Base-by-base conservation (phyloP, 257 asterid species). In the Solanum stenotomum region DNA sequence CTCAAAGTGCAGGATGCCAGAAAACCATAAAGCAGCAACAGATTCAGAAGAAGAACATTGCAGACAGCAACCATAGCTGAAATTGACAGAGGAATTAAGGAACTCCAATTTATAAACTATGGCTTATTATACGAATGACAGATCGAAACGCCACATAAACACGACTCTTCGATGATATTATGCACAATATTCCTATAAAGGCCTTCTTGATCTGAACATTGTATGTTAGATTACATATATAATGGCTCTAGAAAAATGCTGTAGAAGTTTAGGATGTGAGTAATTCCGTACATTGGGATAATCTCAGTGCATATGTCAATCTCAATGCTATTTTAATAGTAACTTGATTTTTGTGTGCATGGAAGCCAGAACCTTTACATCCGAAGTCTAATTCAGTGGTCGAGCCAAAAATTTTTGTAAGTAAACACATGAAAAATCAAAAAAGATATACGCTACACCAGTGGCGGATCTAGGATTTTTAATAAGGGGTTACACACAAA, bases 1-100 rank as follows among this genome's bases (percentile, higher is more conserved):
- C 98, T 94, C 11, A 92, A 87, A 85, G 97, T 22, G 3, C 1
- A 81, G 85, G 40, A 81, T 25, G 67, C 5, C 23, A 81, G 23
- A 15, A 29, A 44, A 27, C 68, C 68, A 27, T 27, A 16, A 16
- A 81, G 1, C 23, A 81, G 20, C 11, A 23, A 81, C 25, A 81
- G 67, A 81, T 44, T 81, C 27, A 81, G 68, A 27, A 46, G 68
- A 46, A 81, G 46, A 81, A 44, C 85, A 44, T 10, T 81, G 68
- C 38, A 23, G 25, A 44, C 8, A 79, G 65, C 15, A 79, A 79
- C 65, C 67, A 79, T 15, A 44, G 85, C 67, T 15, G 65, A 25
- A 44, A 44, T 79, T 71, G 38, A 44, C 38, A 79, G 20, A 44
- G 67, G 85, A 44, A n/a, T 10, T 63, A 10, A 42, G 38, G 16